Conservation (phyloP, 805 yeast genomes). For the Candida caryicola region DNA sequence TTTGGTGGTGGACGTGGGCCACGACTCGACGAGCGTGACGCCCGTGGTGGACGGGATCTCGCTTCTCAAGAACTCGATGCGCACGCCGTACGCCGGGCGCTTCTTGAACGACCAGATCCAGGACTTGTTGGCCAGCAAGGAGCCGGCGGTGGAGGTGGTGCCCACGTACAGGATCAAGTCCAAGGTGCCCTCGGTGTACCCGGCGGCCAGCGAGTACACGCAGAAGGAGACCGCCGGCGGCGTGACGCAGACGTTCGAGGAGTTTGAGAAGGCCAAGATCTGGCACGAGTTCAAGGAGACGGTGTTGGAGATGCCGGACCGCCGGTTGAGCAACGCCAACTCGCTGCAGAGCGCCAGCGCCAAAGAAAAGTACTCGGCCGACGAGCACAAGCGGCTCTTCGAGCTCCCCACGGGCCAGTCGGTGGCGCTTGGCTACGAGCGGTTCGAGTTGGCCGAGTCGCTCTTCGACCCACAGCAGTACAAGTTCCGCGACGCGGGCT, state of each 20-base stretch:
- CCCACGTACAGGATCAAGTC: conserved; percentile 48
- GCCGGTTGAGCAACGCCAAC: conserved; percentile 20
- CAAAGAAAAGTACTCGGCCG: conserved; percentile 27
- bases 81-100: conserved; percentile 72
- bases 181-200: conserved; percentile 36
- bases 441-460: conserved; percentile 68
- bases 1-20: conserved; percentile 82
- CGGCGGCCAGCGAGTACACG: conserved; percentile 27
- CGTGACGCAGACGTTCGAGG: conserved; percentile 50
- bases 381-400: conserved; percentile 44
- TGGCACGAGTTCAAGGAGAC: conserved; percentile 77
- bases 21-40: conserved; percentile 70
- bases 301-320: conserved; percentile 53
- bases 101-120: conserved; percentile 55
- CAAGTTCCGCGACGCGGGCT: conserved; percentile 23
- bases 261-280: conserved; percentile 53
- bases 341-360: conserved; percentile 16
- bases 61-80: conserved; percentile 62
- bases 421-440: conserved; percentile 55
- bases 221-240: conserved; percentile 20
- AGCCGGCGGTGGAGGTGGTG: conserved; percentile 27
- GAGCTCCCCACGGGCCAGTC: conserved; percentile 79
- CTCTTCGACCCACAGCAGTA: conserved; percentile 61
- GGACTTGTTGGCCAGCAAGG: conserved; percentile 35
- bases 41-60: conserved; percentile 84